phyloP scores from a whole-genome alignment of 2,329 filamentous ascomycete genomes.

The Exophiala alcalophila region DNA sequence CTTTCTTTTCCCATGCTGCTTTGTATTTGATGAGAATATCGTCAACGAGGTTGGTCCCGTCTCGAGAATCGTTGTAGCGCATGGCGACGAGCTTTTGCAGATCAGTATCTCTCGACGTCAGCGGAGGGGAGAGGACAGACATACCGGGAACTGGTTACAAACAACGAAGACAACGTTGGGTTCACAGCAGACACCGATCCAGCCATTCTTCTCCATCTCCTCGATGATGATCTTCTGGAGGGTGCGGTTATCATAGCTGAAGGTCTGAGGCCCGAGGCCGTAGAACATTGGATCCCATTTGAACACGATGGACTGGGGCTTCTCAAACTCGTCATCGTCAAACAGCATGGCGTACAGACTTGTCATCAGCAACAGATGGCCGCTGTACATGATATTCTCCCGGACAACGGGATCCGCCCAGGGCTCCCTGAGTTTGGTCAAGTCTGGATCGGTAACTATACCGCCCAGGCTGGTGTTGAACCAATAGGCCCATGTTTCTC shows the following conservation, averaged over 20 bases:
- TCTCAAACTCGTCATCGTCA: slow-evolving; percentile 42
- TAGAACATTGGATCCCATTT: slow-evolving; percentile 42
- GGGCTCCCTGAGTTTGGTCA: slow-evolving; percentile 41
- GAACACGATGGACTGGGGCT: slow-evolving; percentile 35
- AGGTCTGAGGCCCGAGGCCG: slow-evolving; percentile 39
- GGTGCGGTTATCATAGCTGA: slow-evolving; percentile 34
- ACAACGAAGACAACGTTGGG: slow-evolving; percentile 38
- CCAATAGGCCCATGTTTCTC: slow-evolving; percentile 46
- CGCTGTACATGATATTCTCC: slow-evolving; percentile 47
- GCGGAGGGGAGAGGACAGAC: slow-evolving; percentile 4
- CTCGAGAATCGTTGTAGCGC: slow-evolving; percentile 37
- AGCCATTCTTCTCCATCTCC: slow-evolving; percentile 41
- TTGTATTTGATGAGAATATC: slow-evolving; percentile 40
- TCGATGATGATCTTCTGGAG: slow-evolving; percentile 38
- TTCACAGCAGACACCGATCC: slow-evolving; percentile 46
- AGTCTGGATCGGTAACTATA: slow-evolving; percentile 36
- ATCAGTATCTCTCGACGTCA: slow-evolving; percentile 10
- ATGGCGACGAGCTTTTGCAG: slow-evolving; percentile 37
- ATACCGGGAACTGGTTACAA: slow-evolving; percentile 47
- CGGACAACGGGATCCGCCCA: slow-evolving; percentile 43
- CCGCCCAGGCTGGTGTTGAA: slow-evolving; percentile 40
- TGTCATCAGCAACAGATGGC: slow-evolving; percentile 42
- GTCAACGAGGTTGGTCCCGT: slow-evolving; percentile 35
- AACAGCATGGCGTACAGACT: slow-evolving; percentile 45
- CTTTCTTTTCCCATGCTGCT: slow-evolving; percentile 35